A percentile compares a stretch with the other conserved stretches of the same genome.
Conservation (phyloP, 2,329 filamentous ascomycete species). For the Aspergillus bombycis region DNA sequence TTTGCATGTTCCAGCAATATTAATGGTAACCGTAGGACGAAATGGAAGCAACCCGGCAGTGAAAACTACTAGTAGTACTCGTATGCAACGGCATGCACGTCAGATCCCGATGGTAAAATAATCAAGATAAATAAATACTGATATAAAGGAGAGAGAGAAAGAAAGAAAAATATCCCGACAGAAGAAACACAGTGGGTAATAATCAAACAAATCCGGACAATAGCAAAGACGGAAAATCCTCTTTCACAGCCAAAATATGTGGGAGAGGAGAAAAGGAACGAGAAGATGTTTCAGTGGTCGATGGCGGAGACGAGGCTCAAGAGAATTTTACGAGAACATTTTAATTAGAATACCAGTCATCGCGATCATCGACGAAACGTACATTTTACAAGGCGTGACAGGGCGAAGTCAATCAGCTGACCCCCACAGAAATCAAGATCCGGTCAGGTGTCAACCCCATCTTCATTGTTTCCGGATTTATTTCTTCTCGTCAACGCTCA, state of each 20-base stretch:
- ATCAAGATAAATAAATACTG: not conserved
- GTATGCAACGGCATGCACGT: constrained; percentile 2
- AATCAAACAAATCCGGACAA: not conserved
- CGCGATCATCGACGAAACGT: not conserved
- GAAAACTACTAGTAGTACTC: not conserved
- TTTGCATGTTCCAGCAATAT: constrained; percentile 34
- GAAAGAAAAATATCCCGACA: not conserved
- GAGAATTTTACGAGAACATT: not conserved
- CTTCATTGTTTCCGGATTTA: constrained; percentile 2
- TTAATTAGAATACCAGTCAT: constrained; percentile 2
- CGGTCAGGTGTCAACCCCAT: not conserved
- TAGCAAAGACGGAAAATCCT: not conserved
- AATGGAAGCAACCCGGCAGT: not conserved
- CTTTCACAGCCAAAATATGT: not conserved
- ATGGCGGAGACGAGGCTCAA: constrained; percentile 4
- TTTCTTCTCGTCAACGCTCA: not conserved
- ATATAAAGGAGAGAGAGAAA: constrained; percentile 1
- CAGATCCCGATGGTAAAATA: not conserved
- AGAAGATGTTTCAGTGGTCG: not conserved
- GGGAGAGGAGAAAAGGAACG: not conserved
- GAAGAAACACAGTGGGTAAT: not conserved
- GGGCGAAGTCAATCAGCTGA: constrained; percentile 7
- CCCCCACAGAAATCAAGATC: not conserved
- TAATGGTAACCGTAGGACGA: constrained; percentile 1
- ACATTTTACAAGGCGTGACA: not conserved